A percentile compares a stretch with the other conserved stretches of the same genome.
phyloP scores from a whole-genome alignment of 2,329 filamentous ascomycete genomes.

The Trichoderma brevicompactum region DNA sequence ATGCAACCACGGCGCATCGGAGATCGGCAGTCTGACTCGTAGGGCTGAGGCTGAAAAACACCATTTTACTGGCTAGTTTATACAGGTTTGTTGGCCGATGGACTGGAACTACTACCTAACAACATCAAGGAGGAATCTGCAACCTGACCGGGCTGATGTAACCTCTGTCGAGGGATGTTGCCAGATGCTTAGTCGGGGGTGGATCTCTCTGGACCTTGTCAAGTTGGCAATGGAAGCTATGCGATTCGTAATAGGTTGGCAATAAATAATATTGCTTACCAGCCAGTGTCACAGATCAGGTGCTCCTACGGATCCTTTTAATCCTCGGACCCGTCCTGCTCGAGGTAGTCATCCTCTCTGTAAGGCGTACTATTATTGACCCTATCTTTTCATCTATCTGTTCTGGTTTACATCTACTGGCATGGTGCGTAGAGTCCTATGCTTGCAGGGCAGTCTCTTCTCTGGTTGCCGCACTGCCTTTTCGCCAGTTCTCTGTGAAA shows the following conservation, averaged over 20 bases:
- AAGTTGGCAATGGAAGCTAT: background rate
- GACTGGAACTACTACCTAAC: background rate
- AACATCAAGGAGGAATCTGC: background rate
- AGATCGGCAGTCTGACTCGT: conserved; percentile 28
- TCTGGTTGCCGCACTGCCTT: conserved; percentile 60
- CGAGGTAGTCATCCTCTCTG: background rate
- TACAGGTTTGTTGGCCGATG: conserved; percentile 4
- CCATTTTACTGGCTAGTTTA: conserved; percentile 25
- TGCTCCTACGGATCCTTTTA: background rate
- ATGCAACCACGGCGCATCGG: conserved; percentile 28
- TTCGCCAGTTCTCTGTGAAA: conserved; percentile 56
- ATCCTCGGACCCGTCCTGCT: background rate
- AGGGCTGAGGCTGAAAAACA: conserved; percentile 27
- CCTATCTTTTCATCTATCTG: background rate
- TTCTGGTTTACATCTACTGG: background rate
- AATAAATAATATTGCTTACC: conserved; percentile 7
- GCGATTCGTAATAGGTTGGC: background rate
- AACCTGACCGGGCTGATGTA: background rate
- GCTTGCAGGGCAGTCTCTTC: conserved; percentile 64
- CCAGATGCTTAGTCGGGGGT: background rate
- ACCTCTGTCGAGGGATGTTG: background rate
- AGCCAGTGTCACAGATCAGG: background rate
- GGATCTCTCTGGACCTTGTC: background rate
- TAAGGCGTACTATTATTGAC: background rate
- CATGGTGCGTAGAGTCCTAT: conserved; percentile 35